Percentiles rank a stretch among this genome's conserved stretches.
Evolutionary conservation across 2,329 filamentous ascomycete species (phyloP).

Genomic region (Colletotrichum chlorophyti): DNA sequence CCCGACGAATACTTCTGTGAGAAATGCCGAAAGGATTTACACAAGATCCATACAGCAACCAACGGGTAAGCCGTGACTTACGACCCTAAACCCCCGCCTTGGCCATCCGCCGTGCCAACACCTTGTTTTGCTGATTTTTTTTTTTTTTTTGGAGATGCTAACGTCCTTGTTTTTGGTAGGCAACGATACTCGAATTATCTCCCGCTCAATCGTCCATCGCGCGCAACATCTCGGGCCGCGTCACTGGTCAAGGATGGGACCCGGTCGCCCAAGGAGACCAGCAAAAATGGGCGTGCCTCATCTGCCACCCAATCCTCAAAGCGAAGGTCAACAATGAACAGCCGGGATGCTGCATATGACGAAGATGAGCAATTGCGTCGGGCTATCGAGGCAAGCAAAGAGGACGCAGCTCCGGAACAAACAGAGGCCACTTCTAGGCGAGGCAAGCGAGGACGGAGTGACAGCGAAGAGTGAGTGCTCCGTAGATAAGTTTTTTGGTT

Average conservation of each 20-base stretch:
- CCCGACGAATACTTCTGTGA: slow-evolving; percentile 99
- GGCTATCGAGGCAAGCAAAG: slow-evolving; percentile 94
- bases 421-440: slow-evolving; percentile 64
- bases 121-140: too few species aligned
- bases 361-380: slow-evolving; percentile 89
- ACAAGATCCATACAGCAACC: slow-evolving; percentile 79
- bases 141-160: too few species aligned
- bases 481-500: background rate
- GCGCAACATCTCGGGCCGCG: slow-evolving; percentile 65
- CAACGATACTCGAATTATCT: slow-evolving; percentile 73
- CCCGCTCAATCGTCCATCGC: slow-evolving; percentile 63
- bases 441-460: slow-evolving; percentile 84
- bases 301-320: slow-evolving; percentile 70
- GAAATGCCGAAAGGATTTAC: slow-evolving; percentile 88
- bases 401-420: slow-evolving; percentile 67
- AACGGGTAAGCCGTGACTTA: slow-evolving; percentile 76
- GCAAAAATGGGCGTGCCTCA: slow-evolving; percentile 62
- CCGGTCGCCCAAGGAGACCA: slow-evolving; percentile 60
- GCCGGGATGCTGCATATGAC: slow-evolving; percentile 91
- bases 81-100: background rate
- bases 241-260: slow-evolving; percentile 70
- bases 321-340: slow-evolving; percentile 96
- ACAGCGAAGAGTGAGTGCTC: slow-evolving; percentile 86
- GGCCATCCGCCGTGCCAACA: background rate
- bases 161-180: slow-evolving; percentile 42